Evolutionary conservation across 2,329 filamentous ascomycete species (phyloP), one percentile per base, ranked within the genome.

Genomic region (Ceratocystis alfenasii): DNA sequence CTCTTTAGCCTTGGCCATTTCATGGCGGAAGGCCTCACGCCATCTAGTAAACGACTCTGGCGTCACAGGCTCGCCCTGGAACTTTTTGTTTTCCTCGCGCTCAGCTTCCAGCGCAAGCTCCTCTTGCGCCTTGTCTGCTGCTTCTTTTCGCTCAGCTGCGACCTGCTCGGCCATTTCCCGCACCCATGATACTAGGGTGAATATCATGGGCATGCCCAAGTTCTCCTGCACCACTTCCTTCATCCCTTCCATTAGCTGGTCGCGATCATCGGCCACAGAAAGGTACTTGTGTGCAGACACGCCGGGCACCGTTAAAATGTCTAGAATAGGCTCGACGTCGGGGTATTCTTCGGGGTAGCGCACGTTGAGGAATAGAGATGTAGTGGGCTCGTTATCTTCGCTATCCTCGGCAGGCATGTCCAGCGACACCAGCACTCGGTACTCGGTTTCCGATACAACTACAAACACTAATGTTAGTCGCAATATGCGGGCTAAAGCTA

Each of bases 161-260:
- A 99, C 82, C 70, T 86, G 81, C 78, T 99, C 94, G n/a, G 92
- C 93, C 63, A 83, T 81, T 67, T 99, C 94, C 74, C 96, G 97
- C 68, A 99, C 78, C 0, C 88, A 85, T 15, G 88, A 90, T 65
- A 95, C 88, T 28, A 99, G 79, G 0, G 93, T 90, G 76, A 97
- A 99, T 1, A 99, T 79, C 94, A 99, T 99, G 65, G 91, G 89
- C 87, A 97, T 97, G 69, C 94, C 94, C 68, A 97, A 77, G 71
- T 92, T 97, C 75, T 99, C 94, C 74, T 94, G 87, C 45, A 96
- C 88, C 0, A 87, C 89, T 17, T 87, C 85, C 48, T 84, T 76
- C 12, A 97, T 79, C 1, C 83, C 82, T 63, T 85, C 80, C 17
- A 97, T 82, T 15, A 99, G 83, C 64, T 77, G 76, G 20, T 84